Conservation (phyloP, 2,329 filamentous ascomycete genomes). For the Stagonosporopsis vannaccii region DNA sequence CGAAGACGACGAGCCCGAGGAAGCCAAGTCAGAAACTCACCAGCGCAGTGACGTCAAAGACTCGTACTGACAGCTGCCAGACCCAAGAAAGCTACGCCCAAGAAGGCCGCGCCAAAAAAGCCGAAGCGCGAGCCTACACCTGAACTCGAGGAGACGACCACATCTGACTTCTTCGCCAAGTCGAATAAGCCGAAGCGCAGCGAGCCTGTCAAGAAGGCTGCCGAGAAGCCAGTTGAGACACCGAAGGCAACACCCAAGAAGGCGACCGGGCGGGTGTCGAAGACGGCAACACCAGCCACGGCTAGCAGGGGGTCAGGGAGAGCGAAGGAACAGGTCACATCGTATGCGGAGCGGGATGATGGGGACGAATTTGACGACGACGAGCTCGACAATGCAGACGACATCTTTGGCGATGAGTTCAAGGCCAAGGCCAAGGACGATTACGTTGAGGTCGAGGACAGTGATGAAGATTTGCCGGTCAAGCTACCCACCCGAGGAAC, state of each 20-base stretch:
- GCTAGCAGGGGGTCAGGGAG: slow-evolving; percentile 49
- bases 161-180: slow-evolving; percentile 68
- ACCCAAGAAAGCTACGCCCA: slow-evolving; percentile 56
- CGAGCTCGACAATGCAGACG: slow-evolving; percentile 69
- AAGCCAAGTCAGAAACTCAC: slow-evolving; percentile 37
- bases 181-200: slow-evolving; percentile 64
- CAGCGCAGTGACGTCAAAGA: slow-evolving; percentile 11
- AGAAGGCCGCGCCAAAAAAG: slow-evolving; percentile 68
- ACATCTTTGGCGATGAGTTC: slow-evolving; percentile 80
- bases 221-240: slow-evolving; percentile 34
- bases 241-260: slow-evolving; percentile 48
- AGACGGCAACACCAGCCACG: slow-evolving; percentile 44
- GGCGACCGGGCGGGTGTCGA: slow-evolving; percentile 40
- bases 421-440: slow-evolving; percentile 70
- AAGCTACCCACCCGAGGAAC: slow-evolving; percentile 48
- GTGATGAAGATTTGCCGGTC: slow-evolving; percentile 38
- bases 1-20: slow-evolving; percentile 64
- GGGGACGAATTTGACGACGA: slow-evolving; percentile 59
- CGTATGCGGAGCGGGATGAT: slow-evolving; percentile 66
- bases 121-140: slow-evolving; percentile 57
- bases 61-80: slow-evolving; percentile 38
- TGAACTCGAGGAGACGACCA: slow-evolving; percentile 64
- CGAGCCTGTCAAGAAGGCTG: slow-evolving; percentile 48
- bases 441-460: slow-evolving; percentile 66
- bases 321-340: slow-evolving; percentile 53